These are phyloP conservation scores for Oidium heveae DNA, from an alignment of 2,329 filamentous ascomycete genomes.

Conservation along the genomic window DNA sequence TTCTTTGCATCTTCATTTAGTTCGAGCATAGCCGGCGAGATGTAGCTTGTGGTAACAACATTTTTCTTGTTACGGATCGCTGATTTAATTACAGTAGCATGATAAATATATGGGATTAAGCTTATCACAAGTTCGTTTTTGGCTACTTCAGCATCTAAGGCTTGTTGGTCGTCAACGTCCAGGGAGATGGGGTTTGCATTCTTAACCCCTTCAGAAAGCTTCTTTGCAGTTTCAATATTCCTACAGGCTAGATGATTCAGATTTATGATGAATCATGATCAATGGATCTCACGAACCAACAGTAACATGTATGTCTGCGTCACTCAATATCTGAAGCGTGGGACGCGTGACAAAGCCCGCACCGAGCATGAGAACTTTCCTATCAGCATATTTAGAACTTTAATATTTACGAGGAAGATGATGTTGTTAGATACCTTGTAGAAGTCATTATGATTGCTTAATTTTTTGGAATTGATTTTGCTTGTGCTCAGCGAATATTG, in stretches of 20 bases:
- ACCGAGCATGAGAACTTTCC: conserved; percentile 23
- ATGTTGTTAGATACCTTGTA: too few species aligned
- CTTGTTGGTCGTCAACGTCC: conserved; percentile 52
- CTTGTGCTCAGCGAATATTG: too few species aligned
- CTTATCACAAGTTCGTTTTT: conserved; percentile 58
- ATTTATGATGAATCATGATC: not conserved
- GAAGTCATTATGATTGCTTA: too few species aligned
- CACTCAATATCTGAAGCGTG: conserved; percentile 30
- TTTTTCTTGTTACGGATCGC: conserved; percentile 87
- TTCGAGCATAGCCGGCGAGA: conserved; percentile 78
- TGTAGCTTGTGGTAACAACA: conserved; percentile 86
- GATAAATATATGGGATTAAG: conserved; percentile 80
- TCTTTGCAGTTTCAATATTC: conserved; percentile 52
- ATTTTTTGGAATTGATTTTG: too few species aligned
- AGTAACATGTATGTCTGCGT: conserved; percentile 29
- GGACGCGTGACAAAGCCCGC: conserved; percentile 28
- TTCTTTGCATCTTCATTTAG: conserved; percentile 63
- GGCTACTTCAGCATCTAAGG: conserved; percentile 56
- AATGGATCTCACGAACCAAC: conserved; percentile 19
- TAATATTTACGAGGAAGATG: too few species aligned
- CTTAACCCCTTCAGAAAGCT: conserved; percentile 45
- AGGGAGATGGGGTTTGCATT: conserved; percentile 55
- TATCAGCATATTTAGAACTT: not conserved
- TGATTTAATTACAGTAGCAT: conserved; percentile 72
- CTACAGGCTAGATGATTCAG: conserved; percentile 38